Conservation (phyloP, 176 grass and related monocot species). For the Musa schizocarpa region DNA sequence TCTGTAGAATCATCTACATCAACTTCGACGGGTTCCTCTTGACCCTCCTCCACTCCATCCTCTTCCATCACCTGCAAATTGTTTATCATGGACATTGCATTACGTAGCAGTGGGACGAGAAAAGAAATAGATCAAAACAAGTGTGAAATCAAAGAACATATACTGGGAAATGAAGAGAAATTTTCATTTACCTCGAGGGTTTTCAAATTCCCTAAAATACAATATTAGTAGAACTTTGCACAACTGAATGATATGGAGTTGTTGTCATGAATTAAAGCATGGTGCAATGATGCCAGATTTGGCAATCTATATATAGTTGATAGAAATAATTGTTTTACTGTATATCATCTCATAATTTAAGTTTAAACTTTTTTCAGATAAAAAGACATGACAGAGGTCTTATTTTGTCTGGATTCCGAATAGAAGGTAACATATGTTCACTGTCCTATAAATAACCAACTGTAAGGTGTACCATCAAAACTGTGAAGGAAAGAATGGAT, state of each 20-base stretch:
- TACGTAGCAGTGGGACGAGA: background rate
- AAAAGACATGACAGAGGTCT: too few species aligned
- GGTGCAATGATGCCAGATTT: too few species aligned
- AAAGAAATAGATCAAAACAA: background rate
- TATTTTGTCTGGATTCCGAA: background rate
- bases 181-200: background rate
- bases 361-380: too few species aligned
- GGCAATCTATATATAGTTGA: too few species aligned
- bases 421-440: background rate
- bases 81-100: background rate
- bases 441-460: too few species aligned
- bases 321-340: too few species aligned
- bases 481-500: background rate
- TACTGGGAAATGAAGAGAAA: background rate
- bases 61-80: constrained; percentile 33
- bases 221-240: too few species aligned
- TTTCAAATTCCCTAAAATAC: background rate
- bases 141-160: background rate
- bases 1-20: constrained; percentile 56
- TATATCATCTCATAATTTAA: too few species aligned
- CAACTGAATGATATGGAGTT: too few species aligned
- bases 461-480: too few species aligned
- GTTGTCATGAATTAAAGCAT: too few species aligned
- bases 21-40: constrained; percentile 59
- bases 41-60: constrained; percentile 34